Conservation (phyloP, 2,329 filamentous ascomycete species). For the Fusarium tricinctum region DNA sequence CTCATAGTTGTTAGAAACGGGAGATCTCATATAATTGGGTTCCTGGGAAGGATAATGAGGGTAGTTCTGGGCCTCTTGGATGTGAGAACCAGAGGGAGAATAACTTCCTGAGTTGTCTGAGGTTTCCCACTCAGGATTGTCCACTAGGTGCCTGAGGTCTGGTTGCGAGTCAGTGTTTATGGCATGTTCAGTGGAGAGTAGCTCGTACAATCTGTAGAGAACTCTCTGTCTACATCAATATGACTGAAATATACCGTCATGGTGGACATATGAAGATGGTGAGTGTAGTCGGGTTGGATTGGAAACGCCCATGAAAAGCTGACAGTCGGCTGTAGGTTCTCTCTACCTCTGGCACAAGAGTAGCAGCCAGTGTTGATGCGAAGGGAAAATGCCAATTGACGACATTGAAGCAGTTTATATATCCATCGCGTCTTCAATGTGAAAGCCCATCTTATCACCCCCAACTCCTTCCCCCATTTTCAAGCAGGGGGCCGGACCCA, state of each 20-base stretch:
- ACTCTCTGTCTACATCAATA: slow-evolving; percentile 16
- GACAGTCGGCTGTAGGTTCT: too few relatives aligned
- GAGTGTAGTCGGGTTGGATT: background rate
- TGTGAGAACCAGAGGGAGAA: too few relatives aligned
- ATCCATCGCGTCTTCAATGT: background rate
- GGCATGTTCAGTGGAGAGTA: accelerated
- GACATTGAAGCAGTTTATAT: slow-evolving; percentile 9
- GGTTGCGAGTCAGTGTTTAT: background rate
- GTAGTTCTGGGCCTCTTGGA: background rate
- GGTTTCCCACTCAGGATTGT: background rate
- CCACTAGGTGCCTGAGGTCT: slow-evolving; percentile 13
- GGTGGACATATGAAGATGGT: background rate
- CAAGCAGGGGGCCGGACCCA: slow-evolving; percentile 9
- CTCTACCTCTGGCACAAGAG: too few relatives aligned
- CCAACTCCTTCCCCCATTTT: slow-evolving; percentile 1
- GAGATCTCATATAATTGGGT: background rate
- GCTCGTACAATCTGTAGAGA: slow-evolving; percentile 12
- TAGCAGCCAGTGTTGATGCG: background rate
- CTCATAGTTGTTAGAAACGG: background rate
- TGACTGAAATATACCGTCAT: slow-evolving; percentile 20
- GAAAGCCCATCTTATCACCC: background rate
- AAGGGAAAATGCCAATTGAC: background rate
- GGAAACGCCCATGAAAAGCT: background rate
- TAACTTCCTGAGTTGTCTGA: background rate
- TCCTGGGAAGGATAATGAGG: background rate